A percentile compares a stretch with the other conserved stretches of the same genome.
Evolutionary conservation across 345 rosid species (phyloP).

Genomic region (Clausena lansium): DNA sequence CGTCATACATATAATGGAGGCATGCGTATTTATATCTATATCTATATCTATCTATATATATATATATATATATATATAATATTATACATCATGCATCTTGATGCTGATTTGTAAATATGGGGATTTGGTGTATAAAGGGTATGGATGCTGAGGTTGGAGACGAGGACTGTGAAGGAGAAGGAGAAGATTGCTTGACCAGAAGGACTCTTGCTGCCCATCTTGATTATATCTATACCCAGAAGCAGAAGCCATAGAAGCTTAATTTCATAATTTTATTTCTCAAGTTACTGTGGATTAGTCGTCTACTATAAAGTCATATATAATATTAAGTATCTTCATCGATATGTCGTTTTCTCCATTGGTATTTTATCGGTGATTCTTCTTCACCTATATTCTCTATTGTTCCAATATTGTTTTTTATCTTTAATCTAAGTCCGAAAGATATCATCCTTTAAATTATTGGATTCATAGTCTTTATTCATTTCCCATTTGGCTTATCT

Average conservation of each 20-base stretch:
- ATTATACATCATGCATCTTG: too few relatives aligned
- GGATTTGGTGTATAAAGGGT: background rate
- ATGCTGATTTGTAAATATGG: too few relatives aligned
- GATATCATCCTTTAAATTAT: too few relatives aligned
- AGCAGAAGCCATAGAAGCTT: slow-evolving; percentile 30
- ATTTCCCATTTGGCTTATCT: too few relatives aligned
- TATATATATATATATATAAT: fast-evolving
- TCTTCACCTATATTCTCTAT: background rate
- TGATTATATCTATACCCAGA: slow-evolving; percentile 61
- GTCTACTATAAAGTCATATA: background rate
- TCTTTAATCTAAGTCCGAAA: too few relatives aligned
- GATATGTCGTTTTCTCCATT: too few relatives aligned
- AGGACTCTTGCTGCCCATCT: slow-evolving; percentile 55
- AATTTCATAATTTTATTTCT: background rate
- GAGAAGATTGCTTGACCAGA: slow-evolving; percentile 52
- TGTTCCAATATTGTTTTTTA: too few relatives aligned
- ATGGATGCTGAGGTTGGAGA: slow-evolving; percentile 20
- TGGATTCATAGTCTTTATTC: too few relatives aligned
- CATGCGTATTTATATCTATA: too few relatives aligned
- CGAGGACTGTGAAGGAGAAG: slow-evolving; percentile 45
- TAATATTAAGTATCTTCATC: background rate
- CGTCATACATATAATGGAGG: too few relatives aligned
- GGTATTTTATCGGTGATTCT: background rate
- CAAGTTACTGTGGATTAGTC: background rate
- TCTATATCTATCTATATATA: too few relatives aligned